phyloP scores from a whole-genome alignment of 179 eudicot genomes.

The Heliamphora pulchella region DNA sequence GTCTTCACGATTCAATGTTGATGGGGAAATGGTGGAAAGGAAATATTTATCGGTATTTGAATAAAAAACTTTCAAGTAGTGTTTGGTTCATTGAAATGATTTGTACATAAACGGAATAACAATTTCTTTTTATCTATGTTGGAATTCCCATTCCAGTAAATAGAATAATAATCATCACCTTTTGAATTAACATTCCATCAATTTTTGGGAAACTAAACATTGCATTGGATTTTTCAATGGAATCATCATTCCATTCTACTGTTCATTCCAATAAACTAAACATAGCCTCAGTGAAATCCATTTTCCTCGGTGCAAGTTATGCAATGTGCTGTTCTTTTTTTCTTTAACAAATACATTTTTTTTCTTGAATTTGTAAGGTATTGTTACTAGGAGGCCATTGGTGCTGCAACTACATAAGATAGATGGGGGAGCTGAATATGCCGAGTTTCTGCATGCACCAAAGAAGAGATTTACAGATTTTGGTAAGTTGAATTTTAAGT shows the following conservation, averaged over 20 bases:
- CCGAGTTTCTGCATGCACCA: conserved; percentile 93
- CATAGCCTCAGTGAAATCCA: no score
- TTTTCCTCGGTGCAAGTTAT: not conserved
- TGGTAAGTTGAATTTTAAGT: conserved; percentile 35
- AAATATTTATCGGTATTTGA: not conserved
- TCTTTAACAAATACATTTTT: no score
- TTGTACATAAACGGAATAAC: no score
- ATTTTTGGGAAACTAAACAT: no score
- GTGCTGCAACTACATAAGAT: conserved; percentile 92
- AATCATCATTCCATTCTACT: no score
- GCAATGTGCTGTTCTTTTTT: not conserved
- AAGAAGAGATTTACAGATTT: conserved; percentile 63
- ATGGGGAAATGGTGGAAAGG: not conserved
- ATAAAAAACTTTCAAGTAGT: not conserved
- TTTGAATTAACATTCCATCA: no score
- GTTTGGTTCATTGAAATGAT: no score
- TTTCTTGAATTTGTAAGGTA: conserved; percentile 40
- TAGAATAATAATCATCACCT: no score
- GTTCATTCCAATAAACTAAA: no score
- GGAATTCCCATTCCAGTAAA: no score
- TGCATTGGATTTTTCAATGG: no score
- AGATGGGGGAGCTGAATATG: conserved; percentile 73
- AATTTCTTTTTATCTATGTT: no score
- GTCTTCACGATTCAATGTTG: not conserved
- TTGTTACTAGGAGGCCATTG: conserved; percentile 92